Percentiles rank a stretch among this genome's conserved stretches.
Conservation (phyloP, 345 rosid genomes). For the Citropsis articulata region DNA sequence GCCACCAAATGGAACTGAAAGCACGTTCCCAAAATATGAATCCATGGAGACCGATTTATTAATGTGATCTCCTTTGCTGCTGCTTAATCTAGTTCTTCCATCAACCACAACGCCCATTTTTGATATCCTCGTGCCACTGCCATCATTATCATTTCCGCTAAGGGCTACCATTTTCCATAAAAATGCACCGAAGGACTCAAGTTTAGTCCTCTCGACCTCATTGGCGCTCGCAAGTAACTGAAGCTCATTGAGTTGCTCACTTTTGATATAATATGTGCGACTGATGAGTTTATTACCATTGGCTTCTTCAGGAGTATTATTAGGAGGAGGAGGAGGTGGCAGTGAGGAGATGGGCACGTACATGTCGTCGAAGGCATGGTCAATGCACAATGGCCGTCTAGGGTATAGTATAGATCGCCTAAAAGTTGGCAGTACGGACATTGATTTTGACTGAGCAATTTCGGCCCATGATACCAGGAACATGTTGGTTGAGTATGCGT, state of each 20-base stretch:
- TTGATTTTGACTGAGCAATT: conserved; percentile 37
- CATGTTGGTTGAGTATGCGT: conserved; percentile 73
- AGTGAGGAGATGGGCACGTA: conserved; percentile 22
- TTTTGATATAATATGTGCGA: conserved; percentile 40
- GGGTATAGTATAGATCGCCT: conserved; percentile 58
- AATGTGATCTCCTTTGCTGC: conserved; percentile 7
- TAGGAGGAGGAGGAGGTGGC: conserved; percentile 24
- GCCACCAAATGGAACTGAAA: too few species aligned
- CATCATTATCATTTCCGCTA: conserved; percentile 10
- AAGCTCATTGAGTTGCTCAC: too few species aligned
- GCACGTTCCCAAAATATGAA: too few species aligned
- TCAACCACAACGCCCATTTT: conserved; percentile 43
- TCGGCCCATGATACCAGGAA: conserved; percentile 71
- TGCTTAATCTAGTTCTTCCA: conserved; percentile 21
- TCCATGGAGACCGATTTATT: background rate
- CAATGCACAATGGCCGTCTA: conserved; percentile 33
- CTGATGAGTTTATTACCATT: conserved; percentile 34
- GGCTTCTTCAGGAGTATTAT: conserved; percentile 30
- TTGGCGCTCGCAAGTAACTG: conserved; percentile 31
- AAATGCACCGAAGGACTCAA: conserved; percentile 44
- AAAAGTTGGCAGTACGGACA: conserved; percentile 46
- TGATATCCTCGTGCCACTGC: conserved; percentile 8
- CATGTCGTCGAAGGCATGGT: too few species aligned
- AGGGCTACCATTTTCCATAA: conserved; percentile 35
- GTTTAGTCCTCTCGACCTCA: conserved; percentile 43